phyloP scores from a whole-genome alignment of 805 yeast species.

The Kregervanrija pseudodelftensis region DNA sequence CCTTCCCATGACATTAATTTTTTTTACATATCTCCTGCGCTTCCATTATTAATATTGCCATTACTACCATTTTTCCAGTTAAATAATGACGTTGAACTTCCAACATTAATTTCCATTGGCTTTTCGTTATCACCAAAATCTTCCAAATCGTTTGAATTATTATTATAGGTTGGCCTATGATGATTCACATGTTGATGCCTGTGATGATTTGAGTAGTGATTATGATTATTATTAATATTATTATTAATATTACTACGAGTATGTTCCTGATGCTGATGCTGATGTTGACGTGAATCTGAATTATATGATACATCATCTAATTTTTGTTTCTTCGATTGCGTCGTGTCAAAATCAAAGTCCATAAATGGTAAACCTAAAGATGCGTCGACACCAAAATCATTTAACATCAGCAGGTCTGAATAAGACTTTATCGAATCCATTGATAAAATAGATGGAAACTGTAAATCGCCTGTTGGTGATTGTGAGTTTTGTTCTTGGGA shows the following conservation, averaged over 20 bases:
- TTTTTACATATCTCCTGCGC: too few relatives aligned
- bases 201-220: background rate
- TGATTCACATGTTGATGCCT: constrained; percentile 5
- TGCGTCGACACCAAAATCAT: constrained; percentile 75
- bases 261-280: background rate
- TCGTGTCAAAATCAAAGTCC: constrained; percentile 34
- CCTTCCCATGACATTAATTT: too few relatives aligned
- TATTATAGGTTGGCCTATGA: constrained; percentile 4
- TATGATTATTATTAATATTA: background rate
- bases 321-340: constrained; percentile 6
- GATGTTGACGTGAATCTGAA: background rate
- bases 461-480: constrained; percentile 11
- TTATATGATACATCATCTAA: background rate
- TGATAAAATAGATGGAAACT: background rate
- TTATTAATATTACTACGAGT: background rate
- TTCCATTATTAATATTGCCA: too few relatives aligned
- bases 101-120: background rate
- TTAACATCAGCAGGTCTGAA: constrained; percentile 26
- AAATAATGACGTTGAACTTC: background rate
- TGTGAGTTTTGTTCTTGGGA: background rate
- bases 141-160: background rate
- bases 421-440: constrained; percentile 16
- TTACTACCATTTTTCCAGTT: background rate
- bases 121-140: background rate
- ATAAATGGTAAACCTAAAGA: constrained; percentile 67